These are phyloP conservation scores for Taxawa tesnikishii DNA, from an alignment of 2,329 filamentous ascomycete genomes.

Conservation along the genomic window DNA sequence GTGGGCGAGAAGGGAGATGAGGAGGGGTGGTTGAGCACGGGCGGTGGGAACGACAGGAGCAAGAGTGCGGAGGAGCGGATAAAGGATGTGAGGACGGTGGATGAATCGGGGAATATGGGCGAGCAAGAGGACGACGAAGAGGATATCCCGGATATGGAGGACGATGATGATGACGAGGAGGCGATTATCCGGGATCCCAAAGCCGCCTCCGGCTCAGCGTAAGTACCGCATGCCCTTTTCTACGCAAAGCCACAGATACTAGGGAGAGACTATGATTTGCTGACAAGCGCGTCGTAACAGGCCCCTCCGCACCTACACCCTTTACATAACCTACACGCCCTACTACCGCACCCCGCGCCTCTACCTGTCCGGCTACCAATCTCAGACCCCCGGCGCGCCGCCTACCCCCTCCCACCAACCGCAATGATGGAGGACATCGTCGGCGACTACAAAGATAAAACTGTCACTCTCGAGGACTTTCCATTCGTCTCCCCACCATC, in stretches of 20 bases:
- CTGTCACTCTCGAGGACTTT: slow-evolving; percentile 94
- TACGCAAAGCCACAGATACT: too few species aligned
- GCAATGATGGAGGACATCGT: slow-evolving; percentile 96
- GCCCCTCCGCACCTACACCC: slow-evolving; percentile 82
- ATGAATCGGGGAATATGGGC: slow-evolving; percentile 77
- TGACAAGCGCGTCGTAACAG: slow-evolving; percentile 34
- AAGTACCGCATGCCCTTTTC: too few species aligned
- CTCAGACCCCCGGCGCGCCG: slow-evolving; percentile 48
- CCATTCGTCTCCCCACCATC: slow-evolving; percentile 79
- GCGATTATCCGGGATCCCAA: slow-evolving; percentile 77
- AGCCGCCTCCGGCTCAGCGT: slow-evolving; percentile 31
- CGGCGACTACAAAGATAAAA: slow-evolving; percentile 96
- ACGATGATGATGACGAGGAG: slow-evolving; percentile 86
- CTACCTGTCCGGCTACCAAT: slow-evolving; percentile 77
- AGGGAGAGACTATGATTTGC: slow-evolving; percentile 9
- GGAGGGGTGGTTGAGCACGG: slow-evolving; percentile 86
- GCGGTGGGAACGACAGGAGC: slow-evolving; percentile 53
- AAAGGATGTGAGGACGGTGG: slow-evolving; percentile 73
- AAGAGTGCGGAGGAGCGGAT: slow-evolving; percentile 62
- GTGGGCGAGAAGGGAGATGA: slow-evolving; percentile 53
- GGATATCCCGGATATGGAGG: slow-evolving; percentile 97
- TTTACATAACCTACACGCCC: slow-evolving; percentile 96
- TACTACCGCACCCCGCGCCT: slow-evolving; percentile 94
- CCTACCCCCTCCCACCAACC: slow-evolving; percentile 62
- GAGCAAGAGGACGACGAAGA: slow-evolving; percentile 62